Conservation (phyloP, 1,284 basidiomycete species). For the Marasmius sp. region DNA sequence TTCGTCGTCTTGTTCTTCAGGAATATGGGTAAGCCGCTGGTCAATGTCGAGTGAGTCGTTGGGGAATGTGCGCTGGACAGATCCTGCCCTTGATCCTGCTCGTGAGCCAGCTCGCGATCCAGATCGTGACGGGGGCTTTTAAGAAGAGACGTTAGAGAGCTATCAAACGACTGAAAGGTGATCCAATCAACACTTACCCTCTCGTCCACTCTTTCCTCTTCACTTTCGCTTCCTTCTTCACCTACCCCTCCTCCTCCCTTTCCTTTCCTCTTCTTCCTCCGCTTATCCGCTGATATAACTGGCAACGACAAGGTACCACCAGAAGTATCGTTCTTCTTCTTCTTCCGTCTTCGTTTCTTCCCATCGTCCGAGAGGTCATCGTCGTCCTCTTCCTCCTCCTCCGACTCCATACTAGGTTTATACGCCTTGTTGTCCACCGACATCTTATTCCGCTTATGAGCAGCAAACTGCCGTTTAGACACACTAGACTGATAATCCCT, state of each 20-base stretch:
- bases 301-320: conserved; percentile 67
- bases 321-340: conserved; percentile 52
- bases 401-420: conserved; percentile 62
- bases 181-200: conserved; percentile 16
- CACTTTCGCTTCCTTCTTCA: conserved; percentile 26
- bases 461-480: conserved; percentile 27
- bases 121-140: conserved; percentile 36
- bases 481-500: conserved; percentile 47
- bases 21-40: conserved; percentile 55
- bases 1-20: conserved; percentile 50
- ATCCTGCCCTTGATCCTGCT: conserved; percentile 31
- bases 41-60: conserved; percentile 28
- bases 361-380: conserved; percentile 25
- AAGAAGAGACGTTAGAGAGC: conserved; percentile 10
- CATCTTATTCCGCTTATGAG: conserved; percentile 57
- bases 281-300: conserved; percentile 58
- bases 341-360: conserved; percentile 49
- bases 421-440: conserved; percentile 79
- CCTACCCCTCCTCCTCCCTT: conserved; percentile 26
- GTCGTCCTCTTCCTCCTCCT: conserved; percentile 59
- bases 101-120: conserved; percentile 36
- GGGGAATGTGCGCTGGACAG: conserved; percentile 28
- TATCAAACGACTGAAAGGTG: not conserved
- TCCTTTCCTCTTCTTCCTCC: conserved; percentile 32
- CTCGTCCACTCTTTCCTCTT: conserved; percentile 41